phyloP scores from a whole-genome alignment of 1,284 basidiomycete species.

The Irpex sp. region DNA sequence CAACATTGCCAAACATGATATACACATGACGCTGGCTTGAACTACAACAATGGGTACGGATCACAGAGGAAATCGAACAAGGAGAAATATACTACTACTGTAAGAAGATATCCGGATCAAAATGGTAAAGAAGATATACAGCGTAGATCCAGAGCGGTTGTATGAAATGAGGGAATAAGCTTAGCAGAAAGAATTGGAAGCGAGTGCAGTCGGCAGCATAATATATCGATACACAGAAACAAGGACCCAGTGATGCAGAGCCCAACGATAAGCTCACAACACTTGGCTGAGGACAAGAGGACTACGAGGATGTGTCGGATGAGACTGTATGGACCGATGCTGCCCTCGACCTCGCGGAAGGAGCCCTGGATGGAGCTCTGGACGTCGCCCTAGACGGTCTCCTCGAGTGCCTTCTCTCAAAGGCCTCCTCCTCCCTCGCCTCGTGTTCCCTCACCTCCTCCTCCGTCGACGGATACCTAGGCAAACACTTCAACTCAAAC shows the following conservation, averaged over 20 bases:
- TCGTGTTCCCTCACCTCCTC: slow-evolving; percentile 44
- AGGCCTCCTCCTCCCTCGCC: slow-evolving; percentile 21
- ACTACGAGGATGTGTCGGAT: neutral
- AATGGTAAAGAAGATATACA: neutral
- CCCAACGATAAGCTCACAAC: neutral
- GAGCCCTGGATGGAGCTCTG: slow-evolving; percentile 14
- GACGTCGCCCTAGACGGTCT: slow-evolving; percentile 5
- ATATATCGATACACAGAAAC: no score
- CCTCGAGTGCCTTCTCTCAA: slow-evolving; percentile 2
- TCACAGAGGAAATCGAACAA: neutral
- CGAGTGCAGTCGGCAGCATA: neutral
- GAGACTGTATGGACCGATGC: slow-evolving; percentile 10
- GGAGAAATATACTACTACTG: neutral
- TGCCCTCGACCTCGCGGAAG: slow-evolving; percentile 3
- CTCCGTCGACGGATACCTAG: slow-evolving; percentile 43
- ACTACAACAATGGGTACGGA: no score
- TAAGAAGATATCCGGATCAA: neutral
- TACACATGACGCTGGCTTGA: no score
- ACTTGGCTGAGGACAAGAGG: no score
- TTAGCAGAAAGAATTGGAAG: neutral
- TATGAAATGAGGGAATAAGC: neutral
- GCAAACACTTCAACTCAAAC: slow-evolving; percentile 54
- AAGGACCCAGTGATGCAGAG: neutral
- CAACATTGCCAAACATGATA: no score
- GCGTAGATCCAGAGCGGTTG: neutral